A percentile compares a stretch with the other conserved stretches of the same genome.
These are phyloP conservation scores for Aspergillus leporis DNA, from an alignment of 495 filamentous ascomycete genomes.

Conservation along the genomic window DNA sequence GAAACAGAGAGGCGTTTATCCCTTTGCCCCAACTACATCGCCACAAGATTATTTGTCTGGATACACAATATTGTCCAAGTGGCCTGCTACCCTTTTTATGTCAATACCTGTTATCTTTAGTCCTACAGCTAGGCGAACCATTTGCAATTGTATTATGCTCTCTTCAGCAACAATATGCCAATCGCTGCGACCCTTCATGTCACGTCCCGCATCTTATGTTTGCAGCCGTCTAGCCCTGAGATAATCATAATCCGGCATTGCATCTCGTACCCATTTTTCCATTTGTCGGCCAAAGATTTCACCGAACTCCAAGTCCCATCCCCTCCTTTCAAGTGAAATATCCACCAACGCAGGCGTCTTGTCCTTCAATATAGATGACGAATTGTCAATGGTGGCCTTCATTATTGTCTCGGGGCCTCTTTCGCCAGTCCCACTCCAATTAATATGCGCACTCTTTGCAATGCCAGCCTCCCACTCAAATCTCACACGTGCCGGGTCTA, in stretches of 20 bases:
- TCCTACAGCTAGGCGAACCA: no score
- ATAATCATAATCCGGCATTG: slow-evolving; percentile 45
- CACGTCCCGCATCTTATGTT: no score
- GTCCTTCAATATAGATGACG: slow-evolving; percentile 27
- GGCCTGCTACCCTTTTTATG: no score
- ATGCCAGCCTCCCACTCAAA: slow-evolving; percentile 32
- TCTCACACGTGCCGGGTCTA: slow-evolving; percentile 27
- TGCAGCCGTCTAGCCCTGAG: slow-evolving; percentile 21
- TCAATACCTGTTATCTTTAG: no score
- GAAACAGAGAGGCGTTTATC: no score
- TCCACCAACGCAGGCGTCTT: slow-evolving; percentile 30
- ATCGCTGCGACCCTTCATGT: no score
- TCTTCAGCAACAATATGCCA: no score
- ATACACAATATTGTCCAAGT: no score
- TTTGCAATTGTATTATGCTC: no score
- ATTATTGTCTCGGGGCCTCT: slow-evolving; percentile 16
- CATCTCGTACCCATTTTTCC: slow-evolving; percentile 30
- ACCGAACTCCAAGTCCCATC: slow-evolving; percentile 47
- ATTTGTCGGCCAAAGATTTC: slow-evolving; percentile 28
- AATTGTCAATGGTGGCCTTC: slow-evolving; percentile 26
- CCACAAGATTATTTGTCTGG: no score
- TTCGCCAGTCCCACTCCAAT: not conserved
- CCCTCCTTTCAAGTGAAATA: slow-evolving; percentile 31
- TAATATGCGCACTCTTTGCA: not conserved
- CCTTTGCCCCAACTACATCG: no score